A percentile compares a stretch with the other conserved stretches of the same genome.
phyloP scores from a whole-genome alignment of 2,329 filamentous ascomycete species.

The Chaetomium sp. region DNA sequence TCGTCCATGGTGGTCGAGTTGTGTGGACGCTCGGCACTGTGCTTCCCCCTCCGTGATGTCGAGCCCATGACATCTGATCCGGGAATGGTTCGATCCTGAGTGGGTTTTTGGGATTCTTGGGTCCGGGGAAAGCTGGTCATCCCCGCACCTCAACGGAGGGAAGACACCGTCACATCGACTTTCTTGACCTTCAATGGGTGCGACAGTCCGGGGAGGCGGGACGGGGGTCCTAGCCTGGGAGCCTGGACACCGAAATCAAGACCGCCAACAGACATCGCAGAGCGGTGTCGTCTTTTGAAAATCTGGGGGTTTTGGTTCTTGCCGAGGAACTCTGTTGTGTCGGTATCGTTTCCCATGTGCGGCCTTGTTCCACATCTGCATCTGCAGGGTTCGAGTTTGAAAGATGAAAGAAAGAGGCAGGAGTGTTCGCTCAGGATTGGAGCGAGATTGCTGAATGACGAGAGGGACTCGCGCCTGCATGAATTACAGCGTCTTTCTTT shows the following conservation, averaged over 20 bases:
- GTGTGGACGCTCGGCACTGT: constrained; percentile 9
- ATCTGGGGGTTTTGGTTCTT: constrained; percentile 1
- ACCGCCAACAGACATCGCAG: neutral
- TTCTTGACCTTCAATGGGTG: neutral
- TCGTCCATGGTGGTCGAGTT: constrained; percentile 9
- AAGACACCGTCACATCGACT: constrained; percentile 19
- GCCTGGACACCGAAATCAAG: constrained; percentile 1
- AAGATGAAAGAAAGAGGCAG: neutral
- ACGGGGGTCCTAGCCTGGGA: constrained; percentile 16
- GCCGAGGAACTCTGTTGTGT: constrained; percentile 22
- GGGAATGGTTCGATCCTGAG: constrained; percentile 25
- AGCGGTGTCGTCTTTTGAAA: neutral
- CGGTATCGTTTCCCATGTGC: constrained; percentile 9
- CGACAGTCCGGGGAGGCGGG: constrained; percentile 24
- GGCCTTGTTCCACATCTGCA: neutral
- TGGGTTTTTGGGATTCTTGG: constrained; percentile 25
- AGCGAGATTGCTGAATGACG: constrained; percentile 6
- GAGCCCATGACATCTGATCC: constrained; percentile 21
- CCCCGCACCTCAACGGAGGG: constrained; percentile 24
- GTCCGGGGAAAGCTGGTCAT: constrained; percentile 29
- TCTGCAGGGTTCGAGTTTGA: neutral
- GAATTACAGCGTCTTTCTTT: neutral
- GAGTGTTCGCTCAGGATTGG: neutral
- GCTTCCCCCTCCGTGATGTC: constrained; percentile 18
- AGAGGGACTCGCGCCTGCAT: constrained; percentile 18